Evolutionary conservation across 495 filamentous ascomycete genomes (phyloP), one percentile per base, ranked within the genome.

Genomic region (Lasiosphaeria hispida): DNA sequence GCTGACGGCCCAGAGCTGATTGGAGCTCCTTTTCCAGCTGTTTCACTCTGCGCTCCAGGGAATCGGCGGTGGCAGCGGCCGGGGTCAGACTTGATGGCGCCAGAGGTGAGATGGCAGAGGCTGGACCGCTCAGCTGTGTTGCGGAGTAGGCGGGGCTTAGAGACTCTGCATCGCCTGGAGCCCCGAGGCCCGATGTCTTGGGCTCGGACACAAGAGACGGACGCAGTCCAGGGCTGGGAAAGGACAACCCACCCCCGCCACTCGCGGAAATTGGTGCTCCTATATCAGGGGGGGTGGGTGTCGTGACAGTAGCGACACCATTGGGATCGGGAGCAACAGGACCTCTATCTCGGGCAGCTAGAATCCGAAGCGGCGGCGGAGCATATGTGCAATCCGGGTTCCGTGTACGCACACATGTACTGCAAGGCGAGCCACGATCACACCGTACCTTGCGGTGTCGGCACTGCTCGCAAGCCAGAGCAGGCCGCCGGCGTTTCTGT

Each of bases 401-500:
- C 7, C 15, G 7, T 14, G 44, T 19, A 3, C 44, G 44, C 15
- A 48, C 8, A 48, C 50, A 53, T 4, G 50, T 53, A 37, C n/a
- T 38, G 36, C 50, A 53, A 7, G 50, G 50, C 5, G 50, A 17
- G 13, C 11, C 17, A 11, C 50, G 50, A 17, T 53, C 50, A 18
- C 50, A 53, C 7, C 50, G 50, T 7, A 53, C 50, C 17, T 53
- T 53, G 36, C 50, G 50, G n/a, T 15, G 7, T 7, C 50, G 50
- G 18, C 50, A 53, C 37, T 53, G 50, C 50, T 53, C 50, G 37
- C 50, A 53, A 4, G 50, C 50, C 50, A 53, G 34, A 19, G 50
- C 50, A 6, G 50, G 50, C 15, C 50, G 50, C 6, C 50, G 34
- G 10, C 50, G 34, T 37, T 53, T 53, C 50, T 41, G 33, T n/a